A percentile compares a stretch with the other conserved stretches of the same genome.
These are phyloP conservation scores for Agrocybe pediades DNA, from an alignment of 768 basidiomycete genomes.

Conservation along the genomic window DNA sequence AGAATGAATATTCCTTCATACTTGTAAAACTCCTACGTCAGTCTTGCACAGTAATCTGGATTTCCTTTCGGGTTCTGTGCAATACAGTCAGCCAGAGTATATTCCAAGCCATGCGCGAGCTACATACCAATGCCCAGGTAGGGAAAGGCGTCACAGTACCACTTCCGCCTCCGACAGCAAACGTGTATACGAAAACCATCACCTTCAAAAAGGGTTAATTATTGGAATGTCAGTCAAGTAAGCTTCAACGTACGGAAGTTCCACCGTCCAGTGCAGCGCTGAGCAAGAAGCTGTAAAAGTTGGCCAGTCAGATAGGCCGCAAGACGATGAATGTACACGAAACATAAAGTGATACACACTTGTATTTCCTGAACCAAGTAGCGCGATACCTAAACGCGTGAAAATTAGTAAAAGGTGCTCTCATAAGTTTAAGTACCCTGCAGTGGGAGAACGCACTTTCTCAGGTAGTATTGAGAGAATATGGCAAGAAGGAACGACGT, in stretches of 20 bases:
- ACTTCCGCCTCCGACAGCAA: conserved; percentile 46
- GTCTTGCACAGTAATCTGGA: conserved; percentile 31
- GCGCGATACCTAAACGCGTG: conserved; percentile 31
- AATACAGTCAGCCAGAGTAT: too few species aligned
- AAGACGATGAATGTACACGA: too few species aligned
- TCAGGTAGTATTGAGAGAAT: conserved; percentile 45
- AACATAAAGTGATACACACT: conserved; percentile 12
- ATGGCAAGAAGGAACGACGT: conserved; percentile 37
- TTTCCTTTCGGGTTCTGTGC: conserved; percentile 29
- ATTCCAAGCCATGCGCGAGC: too few species aligned
- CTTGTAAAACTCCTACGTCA: background rate
- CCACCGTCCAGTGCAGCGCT: conserved; percentile 55
- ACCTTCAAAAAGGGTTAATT: conserved; percentile 21
- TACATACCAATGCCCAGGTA: conserved; percentile 39
- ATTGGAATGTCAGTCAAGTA: background rate
- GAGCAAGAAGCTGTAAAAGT: conserved; percentile 37
- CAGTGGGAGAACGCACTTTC: conserved; percentile 24
- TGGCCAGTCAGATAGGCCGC: background rate
- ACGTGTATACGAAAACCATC: conserved; percentile 45
- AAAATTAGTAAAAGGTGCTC: background rate
- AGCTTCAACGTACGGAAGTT: conserved; percentile 32
- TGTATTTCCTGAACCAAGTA: conserved; percentile 49
- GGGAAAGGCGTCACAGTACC: conserved; percentile 38
- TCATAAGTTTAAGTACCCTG: background rate
- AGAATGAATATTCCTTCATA: background rate